A percentile compares a stretch with the other conserved stretches of the same genome.
phyloP scores from a whole-genome alignment of 2,329 filamentous ascomycete species.

The Sclerotinia nivalis region DNA sequence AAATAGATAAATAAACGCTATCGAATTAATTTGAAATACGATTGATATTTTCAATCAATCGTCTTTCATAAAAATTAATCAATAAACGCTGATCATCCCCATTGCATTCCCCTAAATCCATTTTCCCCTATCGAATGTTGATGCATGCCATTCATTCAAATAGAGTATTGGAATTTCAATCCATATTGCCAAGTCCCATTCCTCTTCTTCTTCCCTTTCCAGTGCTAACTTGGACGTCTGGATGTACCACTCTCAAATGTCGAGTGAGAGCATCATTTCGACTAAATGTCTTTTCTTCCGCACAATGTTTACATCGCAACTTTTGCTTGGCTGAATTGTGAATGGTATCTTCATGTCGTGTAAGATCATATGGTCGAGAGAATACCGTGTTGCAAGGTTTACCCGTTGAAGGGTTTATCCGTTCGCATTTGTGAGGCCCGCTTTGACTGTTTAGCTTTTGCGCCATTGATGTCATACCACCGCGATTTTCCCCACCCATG shows the following conservation, averaged over 20 bases:
- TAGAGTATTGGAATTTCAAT: neutral
- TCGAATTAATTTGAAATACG: neutral
- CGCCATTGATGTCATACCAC: constrained; percentile 52
- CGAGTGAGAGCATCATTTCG: constrained; percentile 91
- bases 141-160: no score
- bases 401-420: constrained; percentile 90
- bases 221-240: constrained; percentile 76
- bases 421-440: constrained; percentile 88
- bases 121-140: no score
- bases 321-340: constrained; percentile 95
- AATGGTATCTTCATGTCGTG: constrained; percentile 94
- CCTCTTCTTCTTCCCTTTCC: constrained; percentile 55
- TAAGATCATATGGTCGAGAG: constrained; percentile 93
- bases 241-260: constrained; percentile 93
- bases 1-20: neutral
- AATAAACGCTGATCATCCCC: neutral
- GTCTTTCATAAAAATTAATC: neutral
- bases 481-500: constrained; percentile 31
- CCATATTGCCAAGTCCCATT: neutral
- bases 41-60: neutral
- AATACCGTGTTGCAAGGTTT: constrained; percentile 95
- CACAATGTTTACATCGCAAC: constrained; percentile 88
- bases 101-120: no score
- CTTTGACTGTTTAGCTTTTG: constrained; percentile 76
- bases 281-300: constrained; percentile 96